phyloP scores from a whole-genome alignment of 1,284 basidiomycete genomes.

The Taiwanofungus camphoratus region DNA sequence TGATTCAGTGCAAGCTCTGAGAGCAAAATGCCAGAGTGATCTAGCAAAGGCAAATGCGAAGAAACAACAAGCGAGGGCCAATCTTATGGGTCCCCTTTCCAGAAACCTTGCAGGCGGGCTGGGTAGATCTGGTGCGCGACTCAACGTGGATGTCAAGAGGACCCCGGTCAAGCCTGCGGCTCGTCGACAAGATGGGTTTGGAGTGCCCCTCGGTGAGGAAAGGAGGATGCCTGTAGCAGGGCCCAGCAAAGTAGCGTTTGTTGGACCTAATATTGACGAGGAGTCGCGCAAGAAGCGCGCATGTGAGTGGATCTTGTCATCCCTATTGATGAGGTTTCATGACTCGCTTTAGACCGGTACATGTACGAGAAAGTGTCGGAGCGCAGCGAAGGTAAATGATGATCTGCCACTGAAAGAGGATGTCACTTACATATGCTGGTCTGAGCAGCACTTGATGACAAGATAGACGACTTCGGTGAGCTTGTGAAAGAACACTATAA shows the following conservation, averaged over 20 bases:
- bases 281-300: conserved; percentile 39
- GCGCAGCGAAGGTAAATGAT: conserved; percentile 66
- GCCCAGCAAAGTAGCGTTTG: conserved; percentile 40
- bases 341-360: conserved; percentile 64
- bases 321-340: conserved; percentile 1
- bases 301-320: conserved; percentile 39
- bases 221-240: conserved; percentile 31
- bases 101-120: conserved; percentile 12
- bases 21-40: conserved; percentile 47
- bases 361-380: conserved; percentile 89
- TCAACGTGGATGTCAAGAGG: conserved; percentile 12
- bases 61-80: conserved; percentile 28
- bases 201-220: conserved; percentile 15
- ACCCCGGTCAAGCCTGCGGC: conserved; percentile 9
- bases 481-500: conserved; percentile 66
- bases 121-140: conserved; percentile 18
- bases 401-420: neutral
- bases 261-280: conserved; percentile 38
- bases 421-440: neutral
- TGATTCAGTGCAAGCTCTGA: conserved; percentile 44
- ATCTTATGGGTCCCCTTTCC: conserved; percentile 15
- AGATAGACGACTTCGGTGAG: conserved; percentile 80
- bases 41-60: conserved; percentile 36
- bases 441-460: conserved; percentile 65
- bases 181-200: conserved; percentile 16